Evolutionary conservation across 768 basidiomycete species (phyloP).

Genomic region (Xanthoconium stramineum): DNA sequence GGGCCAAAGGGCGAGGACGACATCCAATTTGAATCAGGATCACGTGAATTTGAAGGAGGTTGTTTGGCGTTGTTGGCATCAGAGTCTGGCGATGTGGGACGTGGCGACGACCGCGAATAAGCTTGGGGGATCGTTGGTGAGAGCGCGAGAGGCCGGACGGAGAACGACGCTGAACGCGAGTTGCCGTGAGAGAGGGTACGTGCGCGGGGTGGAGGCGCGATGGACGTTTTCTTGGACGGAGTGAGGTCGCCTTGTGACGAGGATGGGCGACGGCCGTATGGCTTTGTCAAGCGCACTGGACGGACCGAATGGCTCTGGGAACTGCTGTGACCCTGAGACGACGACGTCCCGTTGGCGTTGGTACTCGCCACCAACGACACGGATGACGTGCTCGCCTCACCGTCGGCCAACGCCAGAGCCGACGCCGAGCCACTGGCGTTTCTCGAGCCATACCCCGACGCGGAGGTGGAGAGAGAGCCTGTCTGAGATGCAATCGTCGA

Average conservation of each 20-base stretch:
- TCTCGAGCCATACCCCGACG: slow-evolving; percentile 17
- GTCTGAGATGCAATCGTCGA: slow-evolving; percentile 19
- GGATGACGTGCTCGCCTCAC: slow-evolving; percentile 24
- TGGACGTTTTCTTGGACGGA: not conserved
- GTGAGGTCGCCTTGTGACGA: slow-evolving; percentile 1
- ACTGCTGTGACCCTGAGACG: slow-evolving; percentile 18
- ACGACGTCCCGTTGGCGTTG: slow-evolving; percentile 11
- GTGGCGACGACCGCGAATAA: slow-evolving; percentile 16
- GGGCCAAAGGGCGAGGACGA: slow-evolving; percentile 31
- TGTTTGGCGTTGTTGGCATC: slow-evolving; percentile 13
- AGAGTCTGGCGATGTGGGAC: not conserved
- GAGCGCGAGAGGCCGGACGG: not conserved
- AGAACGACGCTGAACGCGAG: slow-evolving; percentile 19
- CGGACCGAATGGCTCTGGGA: not conserved
- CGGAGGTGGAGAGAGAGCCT: slow-evolving; percentile 6
- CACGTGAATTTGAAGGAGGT: slow-evolving; percentile 22
- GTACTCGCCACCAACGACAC: slow-evolving; percentile 12
- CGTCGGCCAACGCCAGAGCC: slow-evolving; percentile 8
- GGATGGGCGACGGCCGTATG: slow-evolving; percentile 6
- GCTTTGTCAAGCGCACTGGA: slow-evolving; percentile 13
- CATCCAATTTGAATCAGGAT: slow-evolving; percentile 28
- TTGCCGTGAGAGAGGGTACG: slow-evolving; percentile 16
- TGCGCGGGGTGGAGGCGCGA: slow-evolving; percentile 21
- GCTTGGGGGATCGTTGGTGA: slow-evolving; percentile 15
- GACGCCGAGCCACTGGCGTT: slow-evolving; percentile 9